A percentile compares a stretch with the other conserved stretches of the same genome.
These are phyloP conservation scores for Alopecurus myosuroides DNA, from an alignment of 176 grass and related monocot genomes.

Conservation along the genomic window DNA sequence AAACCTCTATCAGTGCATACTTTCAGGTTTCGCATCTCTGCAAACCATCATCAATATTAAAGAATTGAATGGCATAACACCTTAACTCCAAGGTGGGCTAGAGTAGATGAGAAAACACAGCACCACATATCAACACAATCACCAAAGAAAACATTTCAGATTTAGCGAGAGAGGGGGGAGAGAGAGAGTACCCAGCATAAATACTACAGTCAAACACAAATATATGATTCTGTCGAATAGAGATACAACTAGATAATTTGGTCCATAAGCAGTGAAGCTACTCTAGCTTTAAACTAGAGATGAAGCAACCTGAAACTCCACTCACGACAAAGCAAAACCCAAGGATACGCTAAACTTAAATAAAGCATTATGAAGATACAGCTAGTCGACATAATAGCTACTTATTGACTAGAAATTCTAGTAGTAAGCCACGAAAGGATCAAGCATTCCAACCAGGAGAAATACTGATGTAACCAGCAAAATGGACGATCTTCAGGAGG, in stretches of 20 bases:
- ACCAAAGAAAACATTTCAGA: slow-evolving; percentile 33
- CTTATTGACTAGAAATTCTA: slow-evolving; percentile 54
- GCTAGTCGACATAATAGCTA: slow-evolving; percentile 53
- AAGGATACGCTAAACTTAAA: slow-evolving; percentile 39
- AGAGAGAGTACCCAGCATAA: slow-evolving; percentile 35
- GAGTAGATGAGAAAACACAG: slow-evolving; percentile 1
- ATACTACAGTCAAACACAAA: slow-evolving; percentile 49
- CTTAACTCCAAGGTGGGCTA: slow-evolving; percentile 33
- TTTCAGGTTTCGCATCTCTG: slow-evolving; percentile 26
- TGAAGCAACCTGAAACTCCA: slow-evolving; percentile 42
- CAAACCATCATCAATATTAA: slow-evolving; percentile 19
- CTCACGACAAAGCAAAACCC: slow-evolving; percentile 49
- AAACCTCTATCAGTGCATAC: slow-evolving; percentile 29
- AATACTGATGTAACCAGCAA: slow-evolving; percentile 44
- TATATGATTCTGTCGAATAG: slow-evolving; percentile 43
- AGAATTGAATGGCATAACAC: not conserved
- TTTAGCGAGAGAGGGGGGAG: not conserved
- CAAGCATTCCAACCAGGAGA: slow-evolving; percentile 60
- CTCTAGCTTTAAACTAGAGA: slow-evolving; percentile 64
- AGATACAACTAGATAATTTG: slow-evolving; percentile 60
- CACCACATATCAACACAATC: slow-evolving; percentile 28
- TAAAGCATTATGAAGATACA: slow-evolving; percentile 49
- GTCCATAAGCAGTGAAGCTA: slow-evolving; percentile 53
- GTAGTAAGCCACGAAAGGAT: slow-evolving; percentile 60
- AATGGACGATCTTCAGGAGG: slow-evolving; percentile 29